Evolutionary conservation across 1,284 basidiomycete genomes (phyloP).

Genomic region (Marasmius oreades): DNA sequence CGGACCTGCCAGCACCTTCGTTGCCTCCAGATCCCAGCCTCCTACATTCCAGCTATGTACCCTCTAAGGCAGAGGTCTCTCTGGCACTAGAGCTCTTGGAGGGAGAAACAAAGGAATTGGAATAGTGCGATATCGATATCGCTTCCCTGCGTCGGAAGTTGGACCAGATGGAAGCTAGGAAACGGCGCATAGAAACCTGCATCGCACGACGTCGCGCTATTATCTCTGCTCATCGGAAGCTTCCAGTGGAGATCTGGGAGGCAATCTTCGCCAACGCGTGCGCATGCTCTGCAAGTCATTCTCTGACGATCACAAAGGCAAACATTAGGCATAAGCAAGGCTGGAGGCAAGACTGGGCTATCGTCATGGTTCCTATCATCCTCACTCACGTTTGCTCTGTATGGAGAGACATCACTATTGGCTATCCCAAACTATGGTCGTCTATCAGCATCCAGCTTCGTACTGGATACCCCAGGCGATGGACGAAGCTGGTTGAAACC

Average conservation of each 20-base stretch:
- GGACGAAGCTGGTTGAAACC: neutral
- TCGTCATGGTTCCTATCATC: neutral
- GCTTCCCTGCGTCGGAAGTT: too few relatives aligned
- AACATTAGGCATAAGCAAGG: too few relatives aligned
- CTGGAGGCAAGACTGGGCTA: too few relatives aligned
- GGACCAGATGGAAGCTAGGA: too few relatives aligned
- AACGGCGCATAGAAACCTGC: constrained; percentile 52
- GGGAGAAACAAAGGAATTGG: too few relatives aligned
- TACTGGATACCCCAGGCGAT: neutral
- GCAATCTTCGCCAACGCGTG: neutral
- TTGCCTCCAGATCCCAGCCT: too few relatives aligned
- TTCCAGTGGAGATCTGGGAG: neutral
- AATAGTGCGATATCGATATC: too few relatives aligned
- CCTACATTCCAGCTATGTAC: too few relatives aligned
- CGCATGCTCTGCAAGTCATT: neutral
- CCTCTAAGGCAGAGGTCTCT: too few relatives aligned
- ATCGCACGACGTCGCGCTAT: constrained; percentile 66
- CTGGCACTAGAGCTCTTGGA: too few relatives aligned
- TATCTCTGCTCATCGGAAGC: neutral
- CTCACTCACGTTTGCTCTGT: neutral
- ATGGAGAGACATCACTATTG: neutral
- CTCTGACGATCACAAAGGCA: too few relatives aligned
- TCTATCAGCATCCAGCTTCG: neutral
- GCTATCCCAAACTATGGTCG: neutral
- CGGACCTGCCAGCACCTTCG: too few relatives aligned